Evolutionary conservation across 345 rosid species (phyloP).

Genomic region (Aethionema arabicum): DNA sequence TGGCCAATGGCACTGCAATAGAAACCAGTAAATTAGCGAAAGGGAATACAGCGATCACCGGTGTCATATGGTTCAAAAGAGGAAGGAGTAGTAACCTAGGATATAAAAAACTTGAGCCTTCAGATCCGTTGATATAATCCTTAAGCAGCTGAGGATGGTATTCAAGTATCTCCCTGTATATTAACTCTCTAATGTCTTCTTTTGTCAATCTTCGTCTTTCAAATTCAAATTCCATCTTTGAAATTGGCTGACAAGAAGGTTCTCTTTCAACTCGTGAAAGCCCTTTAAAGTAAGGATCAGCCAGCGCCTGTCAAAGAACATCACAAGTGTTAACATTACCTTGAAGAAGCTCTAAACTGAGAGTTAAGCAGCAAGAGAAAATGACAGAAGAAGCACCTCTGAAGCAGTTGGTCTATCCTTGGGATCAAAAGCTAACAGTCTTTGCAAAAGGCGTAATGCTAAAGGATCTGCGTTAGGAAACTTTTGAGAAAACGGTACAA

Average conservation of each 20-base stretch:
- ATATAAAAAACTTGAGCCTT: slow-evolving; percentile 82
- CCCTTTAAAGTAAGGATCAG: slow-evolving; percentile 96
- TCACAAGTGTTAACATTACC: slow-evolving; percentile 2
- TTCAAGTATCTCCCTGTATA: slow-evolving; percentile 88
- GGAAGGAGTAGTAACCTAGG: slow-evolving; percentile 66
- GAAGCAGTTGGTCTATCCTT: slow-evolving; percentile 91
- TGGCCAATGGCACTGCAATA: slow-evolving; percentile 86
- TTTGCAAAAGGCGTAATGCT: slow-evolving; percentile 73
- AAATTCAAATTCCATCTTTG: slow-evolving; percentile 94
- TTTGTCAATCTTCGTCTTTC: slow-evolving; percentile 88
- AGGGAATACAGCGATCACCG: not conserved
- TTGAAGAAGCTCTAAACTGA: slow-evolving; percentile 4
- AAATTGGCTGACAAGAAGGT: slow-evolving; percentile 82
- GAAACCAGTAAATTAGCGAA: not conserved
- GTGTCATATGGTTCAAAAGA: not conserved
- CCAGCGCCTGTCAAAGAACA: slow-evolving; percentile 58
- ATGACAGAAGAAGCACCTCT: slow-evolving; percentile 53
- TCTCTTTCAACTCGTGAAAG: slow-evolving; percentile 91
- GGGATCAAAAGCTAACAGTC: slow-evolving; percentile 91
- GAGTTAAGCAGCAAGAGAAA: slow-evolving; percentile 1
- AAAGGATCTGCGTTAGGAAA: slow-evolving; percentile 85
- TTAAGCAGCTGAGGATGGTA: slow-evolving; percentile 95
- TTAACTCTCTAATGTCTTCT: slow-evolving; percentile 81
- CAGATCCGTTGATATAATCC: slow-evolving; percentile 80
- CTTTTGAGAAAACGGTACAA: slow-evolving; percentile 69